Percentiles rank a stretch among this genome's conserved stretches.
Evolutionary conservation across 192 early-diverging fungal genomes (phyloP).

Genomic region (Jimgerdemannia flammicorona): DNA sequence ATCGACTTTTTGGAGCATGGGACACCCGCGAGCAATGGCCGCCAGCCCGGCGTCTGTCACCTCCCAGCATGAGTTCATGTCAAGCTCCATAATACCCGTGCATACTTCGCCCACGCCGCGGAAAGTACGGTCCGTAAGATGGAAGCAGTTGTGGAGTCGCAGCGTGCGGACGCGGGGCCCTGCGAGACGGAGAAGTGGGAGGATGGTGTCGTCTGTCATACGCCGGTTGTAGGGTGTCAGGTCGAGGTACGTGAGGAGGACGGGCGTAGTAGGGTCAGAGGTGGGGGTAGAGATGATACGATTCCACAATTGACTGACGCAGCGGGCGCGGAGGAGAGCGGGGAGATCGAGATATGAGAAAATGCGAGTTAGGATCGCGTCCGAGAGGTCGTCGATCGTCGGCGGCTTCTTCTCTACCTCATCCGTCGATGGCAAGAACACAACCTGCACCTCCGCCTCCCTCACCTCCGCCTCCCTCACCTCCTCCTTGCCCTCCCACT

Average conservation of each 20-base stretch:
- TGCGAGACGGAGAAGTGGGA: conserved; percentile 33
- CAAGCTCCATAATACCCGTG: conserved; percentile 37
- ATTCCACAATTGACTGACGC: not conserved
- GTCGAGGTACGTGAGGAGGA: conserved; percentile 33
- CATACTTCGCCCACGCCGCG: conserved; percentile 34
- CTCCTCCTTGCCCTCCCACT: no score
- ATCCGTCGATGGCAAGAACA: no score
- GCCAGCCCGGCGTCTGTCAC: conserved; percentile 61
- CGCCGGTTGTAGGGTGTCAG: conserved; percentile 54
- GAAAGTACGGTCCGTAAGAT: conserved; percentile 60
- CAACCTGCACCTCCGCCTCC: no score
- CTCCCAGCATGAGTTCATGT: conserved; percentile 68
- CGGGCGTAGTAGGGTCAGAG: no score
- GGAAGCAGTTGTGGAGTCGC: conserved; percentile 66
- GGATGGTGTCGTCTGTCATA: conserved; percentile 46
- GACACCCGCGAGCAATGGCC: conserved; percentile 37
- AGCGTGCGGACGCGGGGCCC: conserved; percentile 42
- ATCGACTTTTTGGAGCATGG: conserved; percentile 50
- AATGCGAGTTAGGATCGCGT: no score
- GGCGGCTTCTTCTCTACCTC: no score
- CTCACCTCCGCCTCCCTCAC: no score
- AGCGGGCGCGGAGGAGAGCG: not conserved
- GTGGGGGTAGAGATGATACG: no score
- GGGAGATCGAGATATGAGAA: no score
- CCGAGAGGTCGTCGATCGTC: no score